Conservation (phyloP, 257 asterid species). For the Solanum chaucha region DNA sequence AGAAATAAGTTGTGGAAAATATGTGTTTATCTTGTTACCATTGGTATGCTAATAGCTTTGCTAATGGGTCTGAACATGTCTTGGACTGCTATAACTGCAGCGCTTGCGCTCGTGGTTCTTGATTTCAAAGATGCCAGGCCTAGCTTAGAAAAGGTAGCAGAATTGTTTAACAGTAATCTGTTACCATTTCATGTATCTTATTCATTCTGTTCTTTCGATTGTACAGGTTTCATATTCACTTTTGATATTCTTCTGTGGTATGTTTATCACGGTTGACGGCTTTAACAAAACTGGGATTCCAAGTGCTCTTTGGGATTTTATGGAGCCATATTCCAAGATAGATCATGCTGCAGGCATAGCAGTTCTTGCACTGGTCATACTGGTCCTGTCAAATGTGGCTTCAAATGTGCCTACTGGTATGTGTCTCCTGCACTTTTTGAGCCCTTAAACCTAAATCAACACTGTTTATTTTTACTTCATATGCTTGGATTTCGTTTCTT, state of each 20-base stretch:
- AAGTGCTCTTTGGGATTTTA: constrained; percentile 63
- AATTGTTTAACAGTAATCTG: not conserved
- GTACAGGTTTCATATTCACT: constrained; percentile 91
- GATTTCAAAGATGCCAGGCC: constrained; percentile 92
- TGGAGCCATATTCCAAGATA: constrained; percentile 79
- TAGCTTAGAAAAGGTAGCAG: constrained; percentile 57
- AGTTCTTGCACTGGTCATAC: constrained; percentile 58
- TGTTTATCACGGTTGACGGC: constrained; percentile 83
- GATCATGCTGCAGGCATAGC: constrained; percentile 47
- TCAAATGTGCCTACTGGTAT: constrained; percentile 95
- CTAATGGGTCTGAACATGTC: constrained; percentile 79
- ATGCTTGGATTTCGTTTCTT: not conserved
- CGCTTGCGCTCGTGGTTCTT: constrained; percentile 76
- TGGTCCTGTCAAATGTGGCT: constrained; percentile 77
- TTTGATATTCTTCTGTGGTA: constrained; percentile 87
- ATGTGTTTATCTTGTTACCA: constrained; percentile 64
- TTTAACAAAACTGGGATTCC: constrained; percentile 87
- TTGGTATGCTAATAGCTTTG: constrained; percentile 71
- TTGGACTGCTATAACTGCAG: constrained; percentile 91
- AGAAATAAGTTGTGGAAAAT: constrained; percentile 45
- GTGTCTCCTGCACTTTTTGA: not conserved
- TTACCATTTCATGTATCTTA: not conserved
- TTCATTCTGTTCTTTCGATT: not conserved
- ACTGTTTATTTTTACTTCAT: not conserved
- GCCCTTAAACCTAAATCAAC: not conserved